Base-by-base conservation (phyloP, 2,329 filamentous ascomycete species). In the Ophiognomonia clavigignenti-juglandacearum region DNA sequence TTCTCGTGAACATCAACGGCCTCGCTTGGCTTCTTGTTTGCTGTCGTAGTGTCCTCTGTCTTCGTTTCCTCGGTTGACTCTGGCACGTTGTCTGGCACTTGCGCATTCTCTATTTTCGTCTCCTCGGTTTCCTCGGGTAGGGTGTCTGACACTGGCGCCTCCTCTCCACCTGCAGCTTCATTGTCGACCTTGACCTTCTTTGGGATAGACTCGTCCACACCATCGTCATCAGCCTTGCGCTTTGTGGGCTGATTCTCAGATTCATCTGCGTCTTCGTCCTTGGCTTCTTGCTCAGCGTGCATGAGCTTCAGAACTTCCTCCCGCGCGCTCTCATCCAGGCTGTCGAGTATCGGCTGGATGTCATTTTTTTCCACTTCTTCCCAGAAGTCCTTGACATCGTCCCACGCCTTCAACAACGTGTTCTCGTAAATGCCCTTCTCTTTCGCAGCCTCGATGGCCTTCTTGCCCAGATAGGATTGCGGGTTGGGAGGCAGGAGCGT, bases 401-500 rank as follows among this genome's bases (percentile, higher is more conserved):
- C 81, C 65, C 96, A 85, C 45, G 86, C 74, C 48, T 74, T 69
- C 31, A 78, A 71, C 55, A 88, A 85, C 9, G 24, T 26, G 10
- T 78, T 80, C 27, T 90, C 85, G 35, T 86, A 69, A 39, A 87
- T 81, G 1, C 82, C 82, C 43, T 85, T 79, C 62, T 88, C 81
- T 62, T 86, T 83, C 0, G 88, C 88, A 44, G 82, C 72, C 58
- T 92, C 82, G n/a, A 81, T 77, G n/a, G 95, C 71, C 61, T 89
- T 88, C 67, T 85, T 87, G 8, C 88, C 91, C 29, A 98, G 67
- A 63, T 80, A 96, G 52, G 88, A 95, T 53, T 85, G 84, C 0
- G 91, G 91, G 62, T 97, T 91, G 0, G 93, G 93, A 18, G 93
- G 93, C 26, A 98, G 71, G 57, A 98, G 87, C 47, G 87, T 89